Base-by-base conservation (phyloP, 2,329 filamentous ascomycete genomes). In the Taxawa tesnikishii region DNA sequence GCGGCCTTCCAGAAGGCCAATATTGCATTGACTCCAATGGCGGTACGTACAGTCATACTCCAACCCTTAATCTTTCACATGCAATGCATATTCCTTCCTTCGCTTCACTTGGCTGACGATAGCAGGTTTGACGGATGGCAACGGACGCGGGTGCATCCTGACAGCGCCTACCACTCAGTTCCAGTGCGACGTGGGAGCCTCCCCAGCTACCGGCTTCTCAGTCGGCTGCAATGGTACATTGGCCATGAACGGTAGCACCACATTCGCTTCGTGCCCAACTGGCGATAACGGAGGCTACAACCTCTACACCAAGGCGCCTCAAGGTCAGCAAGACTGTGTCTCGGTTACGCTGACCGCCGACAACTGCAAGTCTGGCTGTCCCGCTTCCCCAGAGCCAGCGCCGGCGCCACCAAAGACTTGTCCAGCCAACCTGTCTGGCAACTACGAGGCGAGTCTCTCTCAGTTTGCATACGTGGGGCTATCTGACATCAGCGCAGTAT, bases 231-330 rank as follows among this genome's bases (percentile, higher is more conserved):
- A 68, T 37, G 73, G 74, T 19, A 45, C 50, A 5, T 46, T 81
- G 13, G 58, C 58, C 2, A 70, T 66, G 16, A 55, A 70, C 18
- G 66, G 64, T 28, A 63, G 58, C 43, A 51, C 58, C 3, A 54
- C 55, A 16, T 80, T 80, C 50, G 73, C 68, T 45, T 66, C 73
- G 26, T 81, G 77, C 47, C 63, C 68, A 16, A 75, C 73, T 13
- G 66, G 65, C 3, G 62, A 68, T 34, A 47, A 61, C 15, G 62
- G 61, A 26, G 65, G 69, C 36, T 71, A 61, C 54, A 73, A 75
- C 43, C 50, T 75, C 39, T 75, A 75, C 50, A 54, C 52, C 7
- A 38, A 49, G 23, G 55, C 61, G 4, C 50, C 59, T 44, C 17
- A 44, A 39, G 44, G 55, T 40, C 48, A 68, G 50, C 23, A 52